Base-by-base conservation (phyloP, 495 filamentous ascomycete genomes). In the Recurvomyces mirabilis region DNA sequence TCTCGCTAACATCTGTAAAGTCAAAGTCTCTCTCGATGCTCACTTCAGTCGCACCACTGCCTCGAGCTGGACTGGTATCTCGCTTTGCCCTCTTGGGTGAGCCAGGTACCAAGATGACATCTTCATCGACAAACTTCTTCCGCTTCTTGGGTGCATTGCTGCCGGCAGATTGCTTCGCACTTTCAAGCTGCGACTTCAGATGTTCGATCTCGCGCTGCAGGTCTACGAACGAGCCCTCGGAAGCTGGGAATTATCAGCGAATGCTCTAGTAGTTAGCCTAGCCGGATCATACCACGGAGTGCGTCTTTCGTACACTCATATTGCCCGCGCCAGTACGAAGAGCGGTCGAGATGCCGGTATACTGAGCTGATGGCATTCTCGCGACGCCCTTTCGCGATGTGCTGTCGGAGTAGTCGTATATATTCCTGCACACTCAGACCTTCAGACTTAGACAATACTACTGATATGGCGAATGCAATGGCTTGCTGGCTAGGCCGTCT, bases 331-430 rank as follows among this genome's bases (percentile, higher is more conserved):
- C 54, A 56, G 35, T 38, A 53, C 1, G 51, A 32, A 4, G 54
- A 53, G 21, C 54, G 34, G 46, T 53, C 54, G 3, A 56, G 37
- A 26, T 54, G 51, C 30, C 51, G 46, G 28, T 53, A 30, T 19
- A 23, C 26, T 4, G 50, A 46, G 43, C 41, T 53, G 24, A 44
- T 18, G 13, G 45, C 45, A 21, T 43, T 34, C 7, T 50, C 36
- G 1, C 49, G 41, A 22, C 46, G 51, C 4, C 51, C 54, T 25
- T 19, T 23, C n/a, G 51, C 51, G 21, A 56, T 25, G 34, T 56
- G 54, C 29, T 51, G 40, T 3, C 46, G 51, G 6, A 56, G 36
- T 7, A 50, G 45, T 10, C 17, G n/a, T 36, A 56, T 46, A 26
- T 50, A 53, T n/a, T 56, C 54, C 54, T 19, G 21, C 10, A 53